Evolutionary conservation across 345 rosid genomes (phyloP).

Genomic region (Sonneratia alba): DNA sequence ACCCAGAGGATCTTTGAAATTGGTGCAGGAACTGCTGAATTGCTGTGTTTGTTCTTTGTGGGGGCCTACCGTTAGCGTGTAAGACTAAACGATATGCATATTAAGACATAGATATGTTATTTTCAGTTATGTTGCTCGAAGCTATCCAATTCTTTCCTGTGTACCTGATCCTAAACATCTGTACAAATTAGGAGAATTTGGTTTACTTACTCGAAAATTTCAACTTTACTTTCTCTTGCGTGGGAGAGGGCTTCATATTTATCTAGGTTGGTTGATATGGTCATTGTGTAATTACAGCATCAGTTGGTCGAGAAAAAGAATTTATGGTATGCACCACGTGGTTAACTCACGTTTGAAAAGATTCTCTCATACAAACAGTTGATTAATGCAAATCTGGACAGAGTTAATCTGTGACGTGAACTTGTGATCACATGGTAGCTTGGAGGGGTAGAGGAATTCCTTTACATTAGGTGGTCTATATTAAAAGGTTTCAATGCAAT

Average conservation of each 20-base stretch:
- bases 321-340: no score
- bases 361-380: no score
- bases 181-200: conserved; percentile 10
- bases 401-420: no score
- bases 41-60: neutral
- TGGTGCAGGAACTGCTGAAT: neutral
- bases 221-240: neutral
- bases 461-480: no score
- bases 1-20: neutral
- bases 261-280: neutral
- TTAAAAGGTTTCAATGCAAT: no score
- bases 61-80: conserved; percentile 1
- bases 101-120: conserved; percentile 2
- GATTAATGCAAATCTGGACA: no score
- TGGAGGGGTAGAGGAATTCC: no score
- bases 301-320: no score
- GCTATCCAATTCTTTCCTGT: conserved; percentile 8
- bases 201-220: neutral
- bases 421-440: no score
- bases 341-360: no score
- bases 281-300: neutral
- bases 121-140: conserved; percentile 1
- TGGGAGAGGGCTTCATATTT: neutral
- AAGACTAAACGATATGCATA: conserved; percentile 2
- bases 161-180: conserved; percentile 6